Percentiles rank a stretch among this genome's conserved stretches.
Conservation (phyloP, 2,329 filamentous ascomycete genomes). For the Fusarium sp. region DNA sequence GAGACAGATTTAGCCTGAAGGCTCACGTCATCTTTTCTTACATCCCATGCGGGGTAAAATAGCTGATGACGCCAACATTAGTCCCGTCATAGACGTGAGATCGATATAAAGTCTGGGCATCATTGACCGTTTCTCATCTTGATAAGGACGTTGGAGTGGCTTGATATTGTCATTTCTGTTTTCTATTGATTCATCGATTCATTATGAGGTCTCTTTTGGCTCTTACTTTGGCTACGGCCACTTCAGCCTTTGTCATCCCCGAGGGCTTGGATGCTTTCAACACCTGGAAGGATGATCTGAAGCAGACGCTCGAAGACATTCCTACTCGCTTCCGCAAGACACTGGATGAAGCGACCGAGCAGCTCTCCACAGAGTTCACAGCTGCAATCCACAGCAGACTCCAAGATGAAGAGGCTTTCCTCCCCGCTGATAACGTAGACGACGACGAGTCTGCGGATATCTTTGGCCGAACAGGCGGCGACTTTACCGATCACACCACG, state of each 20-base stretch:
- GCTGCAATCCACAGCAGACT: slow-evolving; percentile 16
- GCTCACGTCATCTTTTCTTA: background rate
- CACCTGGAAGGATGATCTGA: slow-evolving; percentile 11
- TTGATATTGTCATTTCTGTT: background rate
- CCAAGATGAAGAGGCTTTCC: slow-evolving; percentile 12
- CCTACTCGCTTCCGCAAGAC: slow-evolving; percentile 6
- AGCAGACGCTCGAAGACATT: slow-evolving; percentile 10
- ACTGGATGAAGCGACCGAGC: slow-evolving; percentile 26
- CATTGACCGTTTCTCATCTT: slow-evolving; percentile 13
- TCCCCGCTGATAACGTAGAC: background rate
- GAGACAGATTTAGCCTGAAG: background rate
- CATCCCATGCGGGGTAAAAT: slow-evolving; percentile 19
- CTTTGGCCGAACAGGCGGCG: slow-evolving; percentile 27
- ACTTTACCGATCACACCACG: slow-evolving; percentile 74
- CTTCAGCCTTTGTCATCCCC: slow-evolving; percentile 33
- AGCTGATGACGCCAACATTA: slow-evolving; percentile 34
- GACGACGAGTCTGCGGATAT: background rate
- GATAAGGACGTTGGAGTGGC: background rate
- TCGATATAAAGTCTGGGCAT: slow-evolving; percentile 19
- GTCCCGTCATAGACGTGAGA: background rate
- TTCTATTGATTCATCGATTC: background rate
- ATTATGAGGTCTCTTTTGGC: slow-evolving; percentile 33
- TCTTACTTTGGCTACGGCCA: slow-evolving; percentile 33
- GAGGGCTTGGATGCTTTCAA: slow-evolving; percentile 11
- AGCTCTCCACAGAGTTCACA: slow-evolving; percentile 20